These are phyloP conservation scores for Xylaria curta DNA, from an alignment of 495 filamentous ascomycete species.

Conservation along the genomic window DNA sequence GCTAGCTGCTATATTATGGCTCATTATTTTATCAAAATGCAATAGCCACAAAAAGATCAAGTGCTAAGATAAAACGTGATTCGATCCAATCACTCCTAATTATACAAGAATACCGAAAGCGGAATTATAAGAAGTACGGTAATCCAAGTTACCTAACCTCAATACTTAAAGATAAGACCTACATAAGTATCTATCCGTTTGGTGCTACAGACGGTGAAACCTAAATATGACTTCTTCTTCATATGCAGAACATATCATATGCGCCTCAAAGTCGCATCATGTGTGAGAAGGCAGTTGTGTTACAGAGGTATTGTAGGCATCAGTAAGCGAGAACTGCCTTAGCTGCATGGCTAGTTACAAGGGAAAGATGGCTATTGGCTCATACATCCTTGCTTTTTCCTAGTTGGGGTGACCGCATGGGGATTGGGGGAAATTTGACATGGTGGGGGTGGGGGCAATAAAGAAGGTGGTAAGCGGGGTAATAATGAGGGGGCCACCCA, in stretches of 20 bases:
- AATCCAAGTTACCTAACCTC: neutral
- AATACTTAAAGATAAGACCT: neutral
- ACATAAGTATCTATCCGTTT: neutral
- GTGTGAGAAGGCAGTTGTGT: neutral
- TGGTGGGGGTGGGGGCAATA: neutral
- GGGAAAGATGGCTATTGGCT: neutral
- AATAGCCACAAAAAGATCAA: neutral
- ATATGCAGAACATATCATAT: neutral
- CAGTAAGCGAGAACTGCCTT: neutral
- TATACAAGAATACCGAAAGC: neutral
- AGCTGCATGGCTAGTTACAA: neutral
- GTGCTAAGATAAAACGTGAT: neutral
- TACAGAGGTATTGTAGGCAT: neutral
- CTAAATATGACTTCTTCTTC: neutral
- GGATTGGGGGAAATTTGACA: neutral
- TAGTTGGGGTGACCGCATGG: slow-evolving; percentile 10
- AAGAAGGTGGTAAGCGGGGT: neutral
- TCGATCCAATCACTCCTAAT: neutral
- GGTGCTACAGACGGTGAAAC: neutral
- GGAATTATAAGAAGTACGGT: neutral
- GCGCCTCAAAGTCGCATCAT: neutral
- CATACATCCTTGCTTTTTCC: slow-evolving; percentile 10
- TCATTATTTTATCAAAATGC: neutral
- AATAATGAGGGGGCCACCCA: neutral
- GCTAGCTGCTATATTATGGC: neutral